Base-by-base conservation (phyloP, 805 yeast genomes). In the Starmerella lactis-condensi region DNA sequence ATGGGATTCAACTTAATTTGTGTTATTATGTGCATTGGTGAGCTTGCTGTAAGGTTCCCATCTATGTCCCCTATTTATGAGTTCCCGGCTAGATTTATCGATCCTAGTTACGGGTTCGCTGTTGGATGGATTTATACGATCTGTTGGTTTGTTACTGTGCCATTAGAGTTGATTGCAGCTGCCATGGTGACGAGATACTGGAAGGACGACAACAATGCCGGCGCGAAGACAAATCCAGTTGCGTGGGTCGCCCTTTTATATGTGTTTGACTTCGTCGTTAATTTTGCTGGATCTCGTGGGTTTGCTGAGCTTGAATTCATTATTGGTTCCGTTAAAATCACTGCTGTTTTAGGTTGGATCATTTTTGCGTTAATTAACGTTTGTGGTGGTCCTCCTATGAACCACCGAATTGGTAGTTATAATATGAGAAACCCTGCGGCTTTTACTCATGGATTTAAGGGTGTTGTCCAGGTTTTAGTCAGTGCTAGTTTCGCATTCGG, bases 261-360 rank as follows among this genome's bases (percentile, higher is more conserved):
- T 45, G 62, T 59, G n/a, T 42, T 63, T 26, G 61, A 70, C 24
- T 50, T 65, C 11, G 32, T 48, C 14, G 58, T 68, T 43, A 69
- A 68, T 46, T 44, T 66, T 29, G 60, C 67, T 35, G 75, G 74
- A 22, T 72, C 68, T 18, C 55, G 55, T 37, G 70, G 68, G 23
- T 68, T 65, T 40, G 79, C 76, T 29, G 79, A 73, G 50, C 75
- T 75, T 9, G 81, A 72, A 47, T 70, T 72, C 39, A 48, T 67
- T 22, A 66, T 70, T 41, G 69, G 75, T 15, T 32, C 59, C 18
- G 60, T 70, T 47, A 72, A 72, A 51, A 67, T 72, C 8, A 27
- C 62, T 14, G 69, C 75, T 30, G 65, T 71, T 32, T 37, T 60
- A 22, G 78, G 76, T 4, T 72, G 68, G 44, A 65, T 70, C 40